Base-by-base conservation (phyloP, 352 stramenopile species). In the Saprolegnia diclina region DNA sequence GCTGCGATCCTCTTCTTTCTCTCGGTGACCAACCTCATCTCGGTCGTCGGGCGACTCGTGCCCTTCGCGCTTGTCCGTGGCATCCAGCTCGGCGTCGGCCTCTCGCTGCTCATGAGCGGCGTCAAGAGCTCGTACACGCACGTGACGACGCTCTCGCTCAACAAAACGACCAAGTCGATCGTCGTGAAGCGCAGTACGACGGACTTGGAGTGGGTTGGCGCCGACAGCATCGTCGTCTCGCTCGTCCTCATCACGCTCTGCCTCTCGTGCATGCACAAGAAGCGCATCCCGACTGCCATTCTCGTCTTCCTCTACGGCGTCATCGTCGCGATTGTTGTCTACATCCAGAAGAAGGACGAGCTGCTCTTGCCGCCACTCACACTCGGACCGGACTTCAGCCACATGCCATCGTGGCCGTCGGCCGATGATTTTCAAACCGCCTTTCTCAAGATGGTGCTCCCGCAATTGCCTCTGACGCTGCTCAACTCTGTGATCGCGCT, bases 401-500 rank as follows among this genome's bases (percentile, higher is more conserved):
- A 80, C 19, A 24, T 63, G 57, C 81, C 81, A 0, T 74, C 87
- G 21, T 73, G 85, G 44, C 87, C 86, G 0, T 81, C 80, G 9
- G 68, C 65, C 32, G 53, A 73, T 46, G 87, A 89, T 56, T 91
- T 92, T 65, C 54, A 78, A 59, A 59, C 74, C 42, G 91, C 84
- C 5, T 96, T 98, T 64, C 68, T 95, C 7, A 81, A 97, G 54
- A 82, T 95, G 21, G 87, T 92, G 24, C 68, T 98, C 45, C 90
- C 93, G 13, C 93, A 98, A 71, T 57, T 98, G 10, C 91, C 93
- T 11, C 75, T 98, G 10, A 97, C 93, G 24, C 83, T 94, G 24
- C 76, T 98, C 50, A 98, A 98, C 77, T 94, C 79, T 55, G 89
- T 97, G n/a, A 82, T 98, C 14, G 90, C 85, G 29, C 81, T 98